Base-by-base conservation (phyloP, 192 early-diverging fungal genomes). In the Coemansia sp. region DNA sequence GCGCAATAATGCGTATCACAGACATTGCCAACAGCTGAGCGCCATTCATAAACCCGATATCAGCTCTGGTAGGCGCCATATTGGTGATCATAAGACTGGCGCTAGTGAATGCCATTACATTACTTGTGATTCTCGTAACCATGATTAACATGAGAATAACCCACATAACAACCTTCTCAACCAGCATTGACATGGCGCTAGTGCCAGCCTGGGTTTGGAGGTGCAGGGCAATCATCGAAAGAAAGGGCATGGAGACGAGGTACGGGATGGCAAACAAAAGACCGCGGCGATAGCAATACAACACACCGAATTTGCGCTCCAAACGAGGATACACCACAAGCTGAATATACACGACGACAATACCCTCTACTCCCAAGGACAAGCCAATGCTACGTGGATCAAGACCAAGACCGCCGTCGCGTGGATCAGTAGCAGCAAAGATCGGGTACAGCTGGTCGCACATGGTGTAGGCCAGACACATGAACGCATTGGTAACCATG, bases 381-480 rank as follows among this genome's bases (percentile, higher is more conserved):
- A 80, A 52, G 6, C 88, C 87, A 50, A 89, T 87, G 23, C 69
- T 65, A 16, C 75, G 76, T 0, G 84, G 53, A 11, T 57, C 64
- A 40, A 88, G 77, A 1, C 87, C 88, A 5, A 89, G 67, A 6
- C 88, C 88, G 43, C 88, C 88, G 10, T 75, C 60, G 3, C 19
- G 49, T 0, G 71, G 69, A n/a, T 63, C 37, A 1, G 73, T 73
- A 5, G 83, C 83, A 3, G 78, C 71, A 67, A 79, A 85, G 28
- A 85, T 72, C 14, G 78, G 75, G n/a, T 78, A 80, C 6, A 68
- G 19, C n/a, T 81, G 75, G 30, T 78, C 70, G 4, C 43, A 43
- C 66, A 85, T 78, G 1, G 65, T 28, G 2, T 66, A 64, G 0
- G 75, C 64, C 14, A 85, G 23, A 21, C 63, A 68, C 53, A 84